phyloP scores from a whole-genome alignment of 176 grass and related monocot species.

The Avena sativa region DNA sequence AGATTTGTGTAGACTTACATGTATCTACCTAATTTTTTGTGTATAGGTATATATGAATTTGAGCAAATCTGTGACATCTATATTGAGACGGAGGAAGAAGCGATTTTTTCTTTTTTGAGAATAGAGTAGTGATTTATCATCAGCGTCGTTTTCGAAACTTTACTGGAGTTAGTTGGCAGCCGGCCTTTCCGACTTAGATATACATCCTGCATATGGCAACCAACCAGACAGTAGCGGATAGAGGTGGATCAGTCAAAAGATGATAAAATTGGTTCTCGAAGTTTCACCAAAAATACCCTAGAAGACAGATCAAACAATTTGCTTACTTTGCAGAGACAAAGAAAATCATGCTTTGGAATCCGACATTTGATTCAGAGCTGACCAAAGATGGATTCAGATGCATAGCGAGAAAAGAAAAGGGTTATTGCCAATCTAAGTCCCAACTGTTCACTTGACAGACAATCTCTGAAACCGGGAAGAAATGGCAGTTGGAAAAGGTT shows the following conservation, averaged over 20 bases:
- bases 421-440: background rate
- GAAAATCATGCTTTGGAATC: background rate
- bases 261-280: background rate
- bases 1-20: too few relatives aligned
- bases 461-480: background rate
- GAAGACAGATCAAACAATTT: background rate
- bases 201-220: too few relatives aligned
- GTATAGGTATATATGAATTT: too few relatives aligned
- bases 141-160: background rate
- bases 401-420: background rate
- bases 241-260: constrained; percentile 23
- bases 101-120: background rate
- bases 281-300: background rate
- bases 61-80: too few relatives aligned
- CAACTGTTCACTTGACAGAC: background rate
- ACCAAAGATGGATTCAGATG: background rate
- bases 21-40: too few relatives aligned
- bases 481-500: background rate
- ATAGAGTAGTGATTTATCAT: background rate
- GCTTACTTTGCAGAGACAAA: background rate
- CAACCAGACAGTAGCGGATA: background rate
- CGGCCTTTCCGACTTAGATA: constrained; percentile 8
- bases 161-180: background rate
- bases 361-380: background rate
- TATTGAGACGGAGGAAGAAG: too few relatives aligned